phyloP scores from a whole-genome alignment of 345 rosid genomes.

The Eucalyptus marginata region DNA sequence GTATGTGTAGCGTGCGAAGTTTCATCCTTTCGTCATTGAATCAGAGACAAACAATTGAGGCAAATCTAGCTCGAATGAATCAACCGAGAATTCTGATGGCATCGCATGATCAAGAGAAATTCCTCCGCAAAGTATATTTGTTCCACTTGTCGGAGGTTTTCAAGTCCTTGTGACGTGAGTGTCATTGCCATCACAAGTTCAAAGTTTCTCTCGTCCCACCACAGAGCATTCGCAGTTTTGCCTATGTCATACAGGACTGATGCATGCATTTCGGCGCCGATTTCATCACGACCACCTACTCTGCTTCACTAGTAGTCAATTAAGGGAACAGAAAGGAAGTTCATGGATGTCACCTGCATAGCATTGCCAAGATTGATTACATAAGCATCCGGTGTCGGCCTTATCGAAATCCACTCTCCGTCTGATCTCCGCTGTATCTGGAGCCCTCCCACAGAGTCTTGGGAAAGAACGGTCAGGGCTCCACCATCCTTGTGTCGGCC shows the following conservation, averaged over 20 bases:
- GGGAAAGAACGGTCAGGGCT: slow-evolving; percentile 61
- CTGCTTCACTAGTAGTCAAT: neutral
- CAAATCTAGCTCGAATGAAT: neutral
- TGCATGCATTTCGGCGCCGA: neutral
- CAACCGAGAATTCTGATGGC: neutral
- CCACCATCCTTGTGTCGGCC: slow-evolving; percentile 83
- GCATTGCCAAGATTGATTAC: slow-evolving; percentile 69
- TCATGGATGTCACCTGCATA: slow-evolving; percentile 1
- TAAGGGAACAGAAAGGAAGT: neutral
- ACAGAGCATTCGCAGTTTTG: neutral
- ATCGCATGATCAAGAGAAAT: neutral
- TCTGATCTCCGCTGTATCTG: slow-evolving; percentile 60
- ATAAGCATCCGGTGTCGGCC: slow-evolving; percentile 37
- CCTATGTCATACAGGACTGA: neutral
- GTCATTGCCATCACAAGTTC: neutral
- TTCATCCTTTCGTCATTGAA: neutral
- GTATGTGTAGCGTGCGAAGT: neutral
- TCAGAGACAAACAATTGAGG: neutral
- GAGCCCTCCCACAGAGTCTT: slow-evolving; percentile 79
- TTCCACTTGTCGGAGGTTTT: neutral
- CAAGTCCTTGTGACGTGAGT: neutral
- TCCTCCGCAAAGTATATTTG: neutral
- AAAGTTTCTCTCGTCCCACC: neutral
- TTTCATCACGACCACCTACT: neutral
- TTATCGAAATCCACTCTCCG: slow-evolving; percentile 62